Conservation (phyloP, 2,329 filamentous ascomycete genomes). For the Dryadomyces quercus-mongolicae region DNA sequence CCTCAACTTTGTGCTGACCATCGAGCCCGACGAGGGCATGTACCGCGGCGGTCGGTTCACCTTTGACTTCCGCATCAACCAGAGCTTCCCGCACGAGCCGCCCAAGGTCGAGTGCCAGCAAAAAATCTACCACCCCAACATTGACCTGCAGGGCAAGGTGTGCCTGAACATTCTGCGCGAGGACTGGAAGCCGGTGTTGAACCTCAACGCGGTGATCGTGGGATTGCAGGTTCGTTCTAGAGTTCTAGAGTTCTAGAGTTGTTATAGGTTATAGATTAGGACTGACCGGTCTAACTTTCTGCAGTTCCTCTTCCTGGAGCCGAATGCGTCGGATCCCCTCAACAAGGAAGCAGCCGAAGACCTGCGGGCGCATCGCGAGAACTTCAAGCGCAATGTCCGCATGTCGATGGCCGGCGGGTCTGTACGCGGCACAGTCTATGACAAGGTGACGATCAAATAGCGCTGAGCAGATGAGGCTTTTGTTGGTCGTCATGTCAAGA, state of each 20-base stretch:
- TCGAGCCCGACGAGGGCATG: slow-evolving; percentile 74
- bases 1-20: slow-evolving; percentile 69
- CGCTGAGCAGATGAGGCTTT: not conserved
- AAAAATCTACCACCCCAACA: slow-evolving; percentile 99
- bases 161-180: slow-evolving; percentile 95
- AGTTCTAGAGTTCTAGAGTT: no score
- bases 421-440: slow-evolving; percentile 62
- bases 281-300: slow-evolving; percentile 28
- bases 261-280: no score
- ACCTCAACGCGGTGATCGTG: slow-evolving; percentile 94
- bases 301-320: slow-evolving; percentile 87
- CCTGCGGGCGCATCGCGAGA: slow-evolving; percentile 70
- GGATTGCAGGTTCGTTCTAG: slow-evolving; percentile 63
- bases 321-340: slow-evolving; percentile 91
- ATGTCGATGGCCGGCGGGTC: slow-evolving; percentile 69
- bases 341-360: slow-evolving; percentile 98
- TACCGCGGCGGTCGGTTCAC: slow-evolving; percentile 83
- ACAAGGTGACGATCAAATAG: slow-evolving; percentile 53
- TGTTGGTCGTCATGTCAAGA: no score
- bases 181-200: slow-evolving; percentile 98
- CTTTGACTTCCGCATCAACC: slow-evolving; percentile 85
- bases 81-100: slow-evolving; percentile 93
- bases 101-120: slow-evolving; percentile 95
- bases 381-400: slow-evolving; percentile 84
- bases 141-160: slow-evolving; percentile 94